Base-by-base conservation (phyloP, 768 basidiomycete genomes). In the Agrocybe pediades region DNA sequence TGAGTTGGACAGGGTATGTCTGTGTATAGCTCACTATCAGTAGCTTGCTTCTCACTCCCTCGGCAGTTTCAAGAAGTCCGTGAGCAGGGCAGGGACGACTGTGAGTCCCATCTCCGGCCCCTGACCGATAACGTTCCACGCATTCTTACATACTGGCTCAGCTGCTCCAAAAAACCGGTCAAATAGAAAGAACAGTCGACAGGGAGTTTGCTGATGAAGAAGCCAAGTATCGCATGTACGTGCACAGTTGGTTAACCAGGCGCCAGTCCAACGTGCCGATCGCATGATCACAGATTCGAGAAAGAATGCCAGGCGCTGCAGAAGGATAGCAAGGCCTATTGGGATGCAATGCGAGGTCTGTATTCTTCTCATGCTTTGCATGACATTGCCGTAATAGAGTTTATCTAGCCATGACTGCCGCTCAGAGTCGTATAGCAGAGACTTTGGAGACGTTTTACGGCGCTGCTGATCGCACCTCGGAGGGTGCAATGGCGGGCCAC, bases 131-230 rank as follows among this genome's bases (percentile, higher is more conserved):
- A n/a, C n/a, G 47, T 40, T 49, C 51, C 9, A 24, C 33, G 51
- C 50, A 49, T 51, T 58, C 53, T 61, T 44, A 54, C 56, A 54
- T 58, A 36, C 47, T 55, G 33, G 39, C 27, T 46, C 66, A 94
- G 91, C 81, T 98, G 63, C 81, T 96, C 69, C 95, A 98, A 79
- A 98, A 98, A 84, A 96, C 95, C 1, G 96, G 96, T 51, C 95
- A 98, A 73, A 93, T 98, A 55, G 96, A 98, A 68, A 81, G 95
- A 24, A 98, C 96, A 0, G 84, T 97, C 21, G 96, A 98, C 71
- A 77, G 91, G 46, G 95, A 98, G 65, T 98, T 97, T 64, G 79
- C 87, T 13, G 88, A 95, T 53, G 95, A 97, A 70, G 93, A 97
- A 68, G 83, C 86, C 44, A 91, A 95, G 67, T 98, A 86, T 77